phyloP scores from a whole-genome alignment of 768 basidiomycete genomes.

The Phlebiopsis flavidoalba region DNA sequence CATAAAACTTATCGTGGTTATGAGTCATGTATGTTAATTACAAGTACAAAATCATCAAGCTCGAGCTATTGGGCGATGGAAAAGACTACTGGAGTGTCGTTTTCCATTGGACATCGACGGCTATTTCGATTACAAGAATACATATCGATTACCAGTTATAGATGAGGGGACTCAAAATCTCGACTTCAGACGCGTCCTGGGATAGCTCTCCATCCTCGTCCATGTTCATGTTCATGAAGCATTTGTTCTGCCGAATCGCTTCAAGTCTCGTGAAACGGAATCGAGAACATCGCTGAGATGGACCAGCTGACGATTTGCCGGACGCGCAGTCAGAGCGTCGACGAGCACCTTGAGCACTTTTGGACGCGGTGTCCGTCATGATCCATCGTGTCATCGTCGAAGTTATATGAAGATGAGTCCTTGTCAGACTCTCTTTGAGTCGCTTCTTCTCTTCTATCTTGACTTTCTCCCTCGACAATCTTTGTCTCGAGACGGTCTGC shows the following conservation, averaged over 20 bases:
- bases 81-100: too few species aligned
- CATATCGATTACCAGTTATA: too few species aligned
- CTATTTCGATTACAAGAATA: too few species aligned
- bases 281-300: conserved; percentile 20
- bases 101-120: too few species aligned
- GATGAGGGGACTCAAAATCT: too few species aligned
- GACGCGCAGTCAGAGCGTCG: conserved; percentile 8
- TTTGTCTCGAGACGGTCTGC: conserved; percentile 13
- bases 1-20: too few species aligned
- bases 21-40: too few species aligned
- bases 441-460: neutral
- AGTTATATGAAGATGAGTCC: neutral
- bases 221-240: neutral
- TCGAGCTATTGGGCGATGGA: too few species aligned
- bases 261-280: conserved; percentile 14
- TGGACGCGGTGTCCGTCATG: neutral
- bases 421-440: neutral
- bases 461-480: conserved; percentile 4
- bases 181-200: neutral
- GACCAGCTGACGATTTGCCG: conserved; percentile 12
- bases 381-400: neutral
- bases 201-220: conserved; percentile 1
- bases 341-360: conserved; percentile 11
- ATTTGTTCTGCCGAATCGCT: neutral
- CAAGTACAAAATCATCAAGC: too few species aligned